Percentiles rank a stretch among this genome's conserved stretches.
These are phyloP conservation scores for Beauveria rudraprayagi DNA, from an alignment of 2,329 filamentous ascomycete species.

Conservation along the genomic window DNA sequence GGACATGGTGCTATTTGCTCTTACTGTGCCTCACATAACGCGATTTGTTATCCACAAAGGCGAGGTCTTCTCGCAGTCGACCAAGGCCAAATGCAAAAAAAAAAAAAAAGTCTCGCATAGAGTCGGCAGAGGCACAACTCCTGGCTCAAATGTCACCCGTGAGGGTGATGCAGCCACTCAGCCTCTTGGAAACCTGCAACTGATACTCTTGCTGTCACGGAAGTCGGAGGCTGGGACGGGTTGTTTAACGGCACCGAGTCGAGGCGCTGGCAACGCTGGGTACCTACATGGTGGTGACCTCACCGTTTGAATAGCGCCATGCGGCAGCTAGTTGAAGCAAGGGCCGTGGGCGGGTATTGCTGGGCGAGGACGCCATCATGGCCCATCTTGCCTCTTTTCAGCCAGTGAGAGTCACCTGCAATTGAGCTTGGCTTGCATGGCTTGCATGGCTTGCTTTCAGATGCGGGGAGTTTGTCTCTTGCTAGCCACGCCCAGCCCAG, in stretches of 20 bases:
- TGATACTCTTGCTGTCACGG: background rate
- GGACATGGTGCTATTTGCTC: background rate
- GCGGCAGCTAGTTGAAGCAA: background rate
- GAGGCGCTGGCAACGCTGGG: background rate
- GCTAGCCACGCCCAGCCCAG: background rate
- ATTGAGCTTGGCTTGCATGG: background rate
- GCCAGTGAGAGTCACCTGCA: slow-evolving; percentile 9
- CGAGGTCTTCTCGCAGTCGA: background rate
- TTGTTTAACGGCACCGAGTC: background rate
- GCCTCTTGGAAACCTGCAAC: background rate
- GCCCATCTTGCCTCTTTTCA: slow-evolving; percentile 8
- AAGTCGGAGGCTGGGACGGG: background rate
- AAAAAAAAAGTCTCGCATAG: background rate
- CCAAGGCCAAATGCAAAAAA: slow-evolving; percentile 4
- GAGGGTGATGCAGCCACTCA: background rate
- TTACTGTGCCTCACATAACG: background rate
- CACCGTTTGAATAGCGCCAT: background rate
- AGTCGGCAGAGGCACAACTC: background rate
- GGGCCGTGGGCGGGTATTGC: background rate
- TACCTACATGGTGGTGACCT: background rate
- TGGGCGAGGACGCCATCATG: background rate
- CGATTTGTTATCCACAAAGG: slow-evolving; percentile 7
- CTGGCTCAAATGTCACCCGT: background rate
- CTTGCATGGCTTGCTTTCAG: background rate
- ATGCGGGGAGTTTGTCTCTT: slow-evolving; percentile 6